These are phyloP conservation scores for Mortierella antarctica DNA, from an alignment of 192 early-diverging fungal genomes.

Conservation along the genomic window DNA sequence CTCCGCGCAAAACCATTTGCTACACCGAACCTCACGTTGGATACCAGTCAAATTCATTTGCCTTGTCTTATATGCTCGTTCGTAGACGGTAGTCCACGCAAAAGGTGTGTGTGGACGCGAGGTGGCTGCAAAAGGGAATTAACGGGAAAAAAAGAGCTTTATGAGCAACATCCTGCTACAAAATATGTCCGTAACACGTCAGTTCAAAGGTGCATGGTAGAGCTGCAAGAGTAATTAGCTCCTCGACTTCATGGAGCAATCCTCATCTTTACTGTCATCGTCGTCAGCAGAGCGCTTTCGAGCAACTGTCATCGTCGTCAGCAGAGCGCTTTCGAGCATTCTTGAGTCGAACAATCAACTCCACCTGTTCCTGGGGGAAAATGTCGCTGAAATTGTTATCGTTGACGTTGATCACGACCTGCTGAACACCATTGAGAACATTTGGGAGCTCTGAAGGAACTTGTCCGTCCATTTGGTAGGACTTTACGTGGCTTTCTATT, in stretches of 20 bases:
- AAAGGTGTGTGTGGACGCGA: no score
- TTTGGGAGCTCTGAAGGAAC: background rate
- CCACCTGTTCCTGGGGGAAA: slow-evolving; percentile 19
- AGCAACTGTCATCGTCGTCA: slow-evolving; percentile 11
- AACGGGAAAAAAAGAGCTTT: no score
- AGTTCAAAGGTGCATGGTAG: background rate
- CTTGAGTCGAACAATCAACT: slow-evolving; percentile 22
- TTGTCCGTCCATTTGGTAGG: slow-evolving; percentile 10
- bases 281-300: slow-evolving; percentile 8
- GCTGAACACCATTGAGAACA: background rate
- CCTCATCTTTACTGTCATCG: slow-evolving; percentile 9
- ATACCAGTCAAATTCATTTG: no score
- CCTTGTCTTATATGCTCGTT: no score
- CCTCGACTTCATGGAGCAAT: slow-evolving; percentile 8
- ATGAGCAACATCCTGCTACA: no score
- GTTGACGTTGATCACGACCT: slow-evolving; percentile 23
- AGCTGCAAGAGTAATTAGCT: slow-evolving; percentile 1
- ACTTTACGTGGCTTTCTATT: slow-evolving; percentile 8
- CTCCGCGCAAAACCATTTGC: no score
- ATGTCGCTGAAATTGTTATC: slow-evolving; percentile 24
- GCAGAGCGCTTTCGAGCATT: background rate
- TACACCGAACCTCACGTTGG: no score
- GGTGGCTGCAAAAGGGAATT: no score
- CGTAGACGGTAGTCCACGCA: no score
- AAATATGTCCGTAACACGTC: no score